Conservation (phyloP, 1,284 basidiomycete species). For the Cutaneotrichosporon dermatis region DNA sequence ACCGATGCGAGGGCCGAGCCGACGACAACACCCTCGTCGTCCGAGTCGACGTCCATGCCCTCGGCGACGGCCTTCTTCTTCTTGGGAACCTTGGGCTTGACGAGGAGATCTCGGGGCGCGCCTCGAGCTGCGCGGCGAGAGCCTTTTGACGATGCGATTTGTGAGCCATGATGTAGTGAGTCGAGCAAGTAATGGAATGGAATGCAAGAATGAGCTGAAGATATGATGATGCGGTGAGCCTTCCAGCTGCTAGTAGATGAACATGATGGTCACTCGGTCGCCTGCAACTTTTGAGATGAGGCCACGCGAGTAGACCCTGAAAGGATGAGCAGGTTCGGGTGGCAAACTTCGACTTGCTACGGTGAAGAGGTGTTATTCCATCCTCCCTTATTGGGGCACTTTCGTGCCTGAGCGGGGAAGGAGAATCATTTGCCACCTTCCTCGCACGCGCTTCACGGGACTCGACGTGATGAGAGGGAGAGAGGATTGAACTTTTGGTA, state of each 20-base stretch:
- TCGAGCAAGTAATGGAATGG: no score
- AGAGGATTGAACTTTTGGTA: neutral
- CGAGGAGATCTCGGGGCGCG: constrained; percentile 43
- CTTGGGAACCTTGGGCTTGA: constrained; percentile 28
- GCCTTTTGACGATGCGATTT: constrained; percentile 50
- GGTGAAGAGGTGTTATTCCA: neutral
- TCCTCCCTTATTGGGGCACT: neutral
- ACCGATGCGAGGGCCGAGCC: constrained; percentile 13
- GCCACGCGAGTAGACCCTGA: neutral
- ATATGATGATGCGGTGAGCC: neutral
- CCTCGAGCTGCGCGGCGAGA: constrained; percentile 46
- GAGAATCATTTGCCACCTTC: neutral
- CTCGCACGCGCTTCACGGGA: no score
- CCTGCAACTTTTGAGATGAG: constrained; percentile 12
- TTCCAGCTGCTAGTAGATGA: no score
- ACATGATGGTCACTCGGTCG: no score
- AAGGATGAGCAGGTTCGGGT: neutral
- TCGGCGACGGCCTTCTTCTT: constrained; percentile 8
- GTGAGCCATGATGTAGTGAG: constrained; percentile 35
- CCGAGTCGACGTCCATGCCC: constrained; percentile 28
- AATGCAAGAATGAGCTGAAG: no score
- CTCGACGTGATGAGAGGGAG: neutral
- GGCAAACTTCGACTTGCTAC: neutral
- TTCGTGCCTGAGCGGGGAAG: neutral
- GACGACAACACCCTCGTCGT: constrained; percentile 32